phyloP scores from a whole-genome alignment of 805 yeast species.

The Hemisphaericaspora nanyangensis region DNA sequence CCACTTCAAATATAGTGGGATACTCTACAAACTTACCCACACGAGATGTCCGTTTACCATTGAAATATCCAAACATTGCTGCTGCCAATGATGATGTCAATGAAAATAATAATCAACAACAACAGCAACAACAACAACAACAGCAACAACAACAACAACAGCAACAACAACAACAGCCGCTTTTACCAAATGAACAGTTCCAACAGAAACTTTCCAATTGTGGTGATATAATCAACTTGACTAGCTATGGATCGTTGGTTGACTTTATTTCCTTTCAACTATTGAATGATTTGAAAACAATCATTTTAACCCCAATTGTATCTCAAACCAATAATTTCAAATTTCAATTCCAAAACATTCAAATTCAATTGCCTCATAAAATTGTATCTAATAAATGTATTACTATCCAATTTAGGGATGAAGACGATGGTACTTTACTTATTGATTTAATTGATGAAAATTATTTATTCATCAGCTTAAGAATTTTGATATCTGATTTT shows the following conservation, averaged over 20 bases:
- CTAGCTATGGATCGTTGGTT: slow-evolving; percentile 17
- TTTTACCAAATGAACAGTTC: slow-evolving; percentile 22
- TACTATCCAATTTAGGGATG: slow-evolving; percentile 8
- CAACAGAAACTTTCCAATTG: slow-evolving; percentile 12
- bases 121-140: neutral
- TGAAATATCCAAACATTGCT: slow-evolving; percentile 16
- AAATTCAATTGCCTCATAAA: slow-evolving; percentile 22
- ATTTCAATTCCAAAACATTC: slow-evolving; percentile 31
- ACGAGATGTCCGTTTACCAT: slow-evolving; percentile 18
- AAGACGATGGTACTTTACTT: slow-evolving; percentile 26
- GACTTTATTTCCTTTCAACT: slow-evolving; percentile 29
- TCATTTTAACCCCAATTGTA: slow-evolving; percentile 38
- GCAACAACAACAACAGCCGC: neutral
- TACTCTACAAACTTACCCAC: slow-evolving; percentile 15
- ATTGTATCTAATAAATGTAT: slow-evolving; percentile 15
- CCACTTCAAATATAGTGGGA: slow-evolving; percentile 18
- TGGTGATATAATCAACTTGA: slow-evolving; percentile 23
- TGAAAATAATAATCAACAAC: neutral
- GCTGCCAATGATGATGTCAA: neutral
- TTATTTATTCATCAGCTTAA: slow-evolving; percentile 50
- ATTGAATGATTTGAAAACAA: slow-evolving; percentile 25
- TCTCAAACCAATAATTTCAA: slow-evolving; percentile 29
- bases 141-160: neutral
- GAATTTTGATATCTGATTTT: slow-evolving; percentile 44
- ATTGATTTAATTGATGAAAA: slow-evolving; percentile 52